Evolutionary conservation across 2,329 filamentous ascomycete species (phyloP), one percentile per base, ranked within the genome.

Genomic region (Fusarium acutatum): DNA sequence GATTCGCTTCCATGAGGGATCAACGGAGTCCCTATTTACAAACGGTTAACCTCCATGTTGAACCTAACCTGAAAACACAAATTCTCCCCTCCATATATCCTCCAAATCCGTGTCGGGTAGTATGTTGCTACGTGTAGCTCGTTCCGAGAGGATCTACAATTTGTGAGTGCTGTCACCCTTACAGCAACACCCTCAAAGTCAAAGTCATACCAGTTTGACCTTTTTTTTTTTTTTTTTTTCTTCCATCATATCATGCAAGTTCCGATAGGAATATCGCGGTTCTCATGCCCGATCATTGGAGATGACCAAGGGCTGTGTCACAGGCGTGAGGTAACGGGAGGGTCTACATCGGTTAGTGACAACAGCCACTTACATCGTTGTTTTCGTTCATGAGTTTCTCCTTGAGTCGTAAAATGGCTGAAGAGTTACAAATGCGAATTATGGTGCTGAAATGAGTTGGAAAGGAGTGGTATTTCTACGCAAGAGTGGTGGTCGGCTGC

Each of bases 341-440:
- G 14, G 30, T 40, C 71, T 73, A 30, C 24, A 26, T 30, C n/a
- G 30, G 52, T 73, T 53, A 74, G 63, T 59, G 20, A 35, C 32
- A 37, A 14, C 30, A 40, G 17, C 18, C 54, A 68, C 75, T 71
- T 69, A 73, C 73, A 64, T 24, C 20, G 20, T 28, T 20, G 37
- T 38, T 9, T 77, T 37, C 28, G 41, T 44, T 71, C 82, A 12
- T 80, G 84, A 86, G 81, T 84, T 70, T 22, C 83, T 83, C 74
- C 86, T 88, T 77, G 82, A 83, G 44, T 84, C 84, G 84, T 85
- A 79, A 87, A 72, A 82, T 88, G 18, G 79, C 77, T 60, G n/a
- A 80, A 78, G 56, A 87, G 87, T 79, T 88, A 87, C 79, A 83
- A 85, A 57, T 84, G 91, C 64, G 88, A 88, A 67, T 82, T 85